phyloP scores from a whole-genome alignment of 176 grass and related monocot genomes.

The Phoenix dactylifera region DNA sequence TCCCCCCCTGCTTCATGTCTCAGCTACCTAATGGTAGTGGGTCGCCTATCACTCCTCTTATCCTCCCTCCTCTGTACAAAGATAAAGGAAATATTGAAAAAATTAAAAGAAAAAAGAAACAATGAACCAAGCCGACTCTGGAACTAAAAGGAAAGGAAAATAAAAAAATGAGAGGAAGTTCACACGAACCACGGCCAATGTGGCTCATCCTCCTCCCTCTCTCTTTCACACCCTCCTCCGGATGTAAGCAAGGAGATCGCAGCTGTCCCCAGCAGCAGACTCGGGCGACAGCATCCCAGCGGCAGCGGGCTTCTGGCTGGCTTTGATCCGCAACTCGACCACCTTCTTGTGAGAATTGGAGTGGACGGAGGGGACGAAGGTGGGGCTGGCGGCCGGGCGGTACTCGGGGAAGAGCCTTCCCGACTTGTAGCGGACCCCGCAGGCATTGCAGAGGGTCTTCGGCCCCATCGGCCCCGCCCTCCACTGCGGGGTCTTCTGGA shows the following conservation, averaged over 20 bases:
- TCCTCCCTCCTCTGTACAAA: conserved; percentile 19
- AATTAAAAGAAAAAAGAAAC: not conserved
- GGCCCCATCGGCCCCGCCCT: conserved; percentile 83
- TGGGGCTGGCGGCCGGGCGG: conserved; percentile 90
- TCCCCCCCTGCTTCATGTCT: not conserved
- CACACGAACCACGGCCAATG: too few relatives aligned
- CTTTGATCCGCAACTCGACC: conserved; percentile 87
- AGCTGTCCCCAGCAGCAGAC: conserved; percentile 20
- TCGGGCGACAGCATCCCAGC: not conserved
- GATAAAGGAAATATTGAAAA: not conserved
- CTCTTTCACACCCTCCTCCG: conserved; percentile 28
- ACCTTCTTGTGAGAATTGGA: conserved; percentile 99
- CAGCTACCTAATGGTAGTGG: conserved; percentile 4
- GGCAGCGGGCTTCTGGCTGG: not conserved
- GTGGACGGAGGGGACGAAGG: conserved; percentile 72
- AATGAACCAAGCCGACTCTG: too few relatives aligned
- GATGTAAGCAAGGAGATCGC: conserved; percentile 68
- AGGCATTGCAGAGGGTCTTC: conserved; percentile 97
- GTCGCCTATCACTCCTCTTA: not conserved
- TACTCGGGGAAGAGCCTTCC: conserved; percentile 97
- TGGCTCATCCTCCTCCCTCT: too few relatives aligned
- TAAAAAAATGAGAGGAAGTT: too few relatives aligned
- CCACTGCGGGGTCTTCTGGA: conserved; percentile 98
- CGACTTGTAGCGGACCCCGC: conserved; percentile 94
- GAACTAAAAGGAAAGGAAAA: too few relatives aligned